phyloP scores from a whole-genome alignment of 1,284 basidiomycete species.

The Coniferiporia weirii region DNA sequence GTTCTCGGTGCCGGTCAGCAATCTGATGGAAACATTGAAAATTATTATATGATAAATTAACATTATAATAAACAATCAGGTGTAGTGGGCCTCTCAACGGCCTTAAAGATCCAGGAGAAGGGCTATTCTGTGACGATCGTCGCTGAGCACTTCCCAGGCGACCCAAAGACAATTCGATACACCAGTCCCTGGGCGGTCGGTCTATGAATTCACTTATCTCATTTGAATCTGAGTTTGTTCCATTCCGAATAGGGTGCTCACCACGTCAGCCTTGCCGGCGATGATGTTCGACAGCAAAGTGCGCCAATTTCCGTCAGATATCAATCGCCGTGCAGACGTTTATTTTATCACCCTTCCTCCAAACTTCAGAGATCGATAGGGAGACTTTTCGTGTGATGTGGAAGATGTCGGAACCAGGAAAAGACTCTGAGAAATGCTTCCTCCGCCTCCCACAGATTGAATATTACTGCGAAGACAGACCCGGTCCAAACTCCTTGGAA shows the following conservation, averaged over 20 bases:
- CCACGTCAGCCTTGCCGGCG: constrained; percentile 53
- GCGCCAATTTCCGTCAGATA: constrained; percentile 17
- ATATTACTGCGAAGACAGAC: constrained; percentile 43
- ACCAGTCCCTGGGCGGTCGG: constrained; percentile 76
- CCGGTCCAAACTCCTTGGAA: constrained; percentile 41
- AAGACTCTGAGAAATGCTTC: constrained; percentile 51
- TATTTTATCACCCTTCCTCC: not conserved
- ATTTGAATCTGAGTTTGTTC: not conserved
- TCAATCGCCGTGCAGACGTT: no score
- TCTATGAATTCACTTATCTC: not conserved
- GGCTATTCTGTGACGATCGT: constrained; percentile 58
- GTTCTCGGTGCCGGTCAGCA: constrained; percentile 14
- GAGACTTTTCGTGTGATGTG: constrained; percentile 74
- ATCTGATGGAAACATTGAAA: not conserved
- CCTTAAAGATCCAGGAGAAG: constrained; percentile 56
- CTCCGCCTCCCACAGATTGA: constrained; percentile 56
- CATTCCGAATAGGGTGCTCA: constrained; percentile 49
- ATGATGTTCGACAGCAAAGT: constrained; percentile 49
- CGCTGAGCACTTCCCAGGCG: constrained; percentile 61
- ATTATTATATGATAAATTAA: not conserved
- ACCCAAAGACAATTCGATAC: constrained; percentile 61
- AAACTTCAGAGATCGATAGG: constrained; percentile 51
- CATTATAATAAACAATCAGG: constrained; percentile 33
- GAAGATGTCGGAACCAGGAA: constrained; percentile 55
- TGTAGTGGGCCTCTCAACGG: constrained; percentile 69